phyloP scores from a whole-genome alignment of 345 rosid genomes.

The Lumnitzera littorea region DNA sequence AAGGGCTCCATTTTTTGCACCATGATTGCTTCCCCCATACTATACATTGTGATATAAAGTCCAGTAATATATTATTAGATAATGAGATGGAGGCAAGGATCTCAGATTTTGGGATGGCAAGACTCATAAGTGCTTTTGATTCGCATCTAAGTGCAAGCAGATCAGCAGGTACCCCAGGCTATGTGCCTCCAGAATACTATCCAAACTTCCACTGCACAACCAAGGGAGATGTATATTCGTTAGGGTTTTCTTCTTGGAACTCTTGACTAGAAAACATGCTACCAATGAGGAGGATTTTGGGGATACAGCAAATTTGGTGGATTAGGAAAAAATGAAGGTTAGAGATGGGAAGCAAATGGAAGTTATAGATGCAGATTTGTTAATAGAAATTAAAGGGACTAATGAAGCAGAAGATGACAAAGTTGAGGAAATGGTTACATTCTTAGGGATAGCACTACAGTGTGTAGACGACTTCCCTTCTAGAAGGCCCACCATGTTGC shows the following conservation, averaged over 20 bases:
- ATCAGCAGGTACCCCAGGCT: background rate
- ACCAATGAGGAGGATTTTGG: conserved; percentile 10
- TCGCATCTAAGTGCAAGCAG: conserved; percentile 10
- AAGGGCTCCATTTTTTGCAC: conserved; percentile 10
- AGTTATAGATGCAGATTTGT: conserved; percentile 3
- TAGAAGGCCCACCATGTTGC: conserved; percentile 9
- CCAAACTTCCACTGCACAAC: conserved; percentile 6
- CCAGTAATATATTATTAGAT: conserved; percentile 9
- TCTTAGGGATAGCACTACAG: conserved; percentile 4
- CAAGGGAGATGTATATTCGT: conserved; percentile 8
- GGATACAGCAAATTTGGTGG: conserved; percentile 8
- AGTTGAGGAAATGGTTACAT: conserved; percentile 15
- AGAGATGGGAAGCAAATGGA: conserved; percentile 11
- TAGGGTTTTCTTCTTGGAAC: conserved; percentile 9
- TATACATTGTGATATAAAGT: conserved; percentile 10
- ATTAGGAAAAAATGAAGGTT: conserved; percentile 9
- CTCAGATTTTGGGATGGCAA: conserved; percentile 9
- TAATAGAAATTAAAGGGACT: background rate
- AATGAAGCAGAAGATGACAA: conserved; percentile 1
- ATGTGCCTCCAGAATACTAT: background rate
- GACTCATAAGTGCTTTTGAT: conserved; percentile 10
- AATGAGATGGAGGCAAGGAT: conserved; percentile 2
- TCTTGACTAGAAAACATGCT: conserved; percentile 7
- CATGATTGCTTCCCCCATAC: conserved; percentile 10
- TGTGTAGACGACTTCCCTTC: conserved; percentile 13